These are phyloP conservation scores for Cercospora canescens DNA, from an alignment of 2,329 filamentous ascomycete species.

Conservation along the genomic window DNA sequence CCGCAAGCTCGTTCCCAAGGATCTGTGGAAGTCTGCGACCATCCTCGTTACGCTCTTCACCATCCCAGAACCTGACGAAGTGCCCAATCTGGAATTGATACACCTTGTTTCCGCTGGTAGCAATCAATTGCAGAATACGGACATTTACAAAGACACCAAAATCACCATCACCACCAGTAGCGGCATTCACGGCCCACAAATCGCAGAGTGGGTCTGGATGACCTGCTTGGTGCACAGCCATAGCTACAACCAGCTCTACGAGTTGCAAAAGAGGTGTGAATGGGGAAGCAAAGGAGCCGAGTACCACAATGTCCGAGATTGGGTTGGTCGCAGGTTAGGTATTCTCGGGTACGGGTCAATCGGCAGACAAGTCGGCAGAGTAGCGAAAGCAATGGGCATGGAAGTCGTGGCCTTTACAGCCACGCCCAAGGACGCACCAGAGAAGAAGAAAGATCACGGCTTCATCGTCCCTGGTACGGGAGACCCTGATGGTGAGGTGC, in stretches of 20 bases:
- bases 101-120: conserved; percentile 60
- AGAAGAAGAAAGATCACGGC: conserved; percentile 62
- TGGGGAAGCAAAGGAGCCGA: conserved; percentile 47
- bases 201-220: conserved; percentile 67
- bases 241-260: conserved; percentile 54
- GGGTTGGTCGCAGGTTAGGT: conserved; percentile 59
- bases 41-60: conserved; percentile 51
- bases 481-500: conserved; percentile 57
- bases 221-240: conserved; percentile 61
- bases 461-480: conserved; percentile 70
- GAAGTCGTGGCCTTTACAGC: conserved; percentile 75
- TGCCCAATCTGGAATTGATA: conserved; percentile 50
- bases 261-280: conserved; percentile 57
- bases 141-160: conserved; percentile 53
- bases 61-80: conserved; percentile 42
- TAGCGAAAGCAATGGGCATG: conserved; percentile 57
- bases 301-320: conserved; percentile 47
- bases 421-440: conserved; percentile 64
- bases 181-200: conserved; percentile 63
- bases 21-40: conserved; percentile 44
- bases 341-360: conserved; percentile 65
- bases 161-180: conserved; percentile 57
- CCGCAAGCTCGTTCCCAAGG: conserved; percentile 28
- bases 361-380: conserved; percentile 53
- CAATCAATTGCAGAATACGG: conserved; percentile 55